Base-by-base conservation (phyloP, 805 yeast species). In the Pichia paraexigua region DNA sequence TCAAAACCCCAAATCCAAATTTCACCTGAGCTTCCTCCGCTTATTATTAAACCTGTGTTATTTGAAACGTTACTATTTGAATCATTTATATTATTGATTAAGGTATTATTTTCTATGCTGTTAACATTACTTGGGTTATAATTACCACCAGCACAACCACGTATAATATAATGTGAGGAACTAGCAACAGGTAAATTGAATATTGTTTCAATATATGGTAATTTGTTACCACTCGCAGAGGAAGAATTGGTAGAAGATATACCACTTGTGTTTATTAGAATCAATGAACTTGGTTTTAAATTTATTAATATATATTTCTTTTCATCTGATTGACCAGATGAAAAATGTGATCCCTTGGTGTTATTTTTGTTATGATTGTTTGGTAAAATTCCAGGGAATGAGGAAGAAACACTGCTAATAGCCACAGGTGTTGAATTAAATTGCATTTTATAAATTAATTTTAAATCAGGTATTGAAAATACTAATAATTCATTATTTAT, bases 1-100 rank as follows among this genome's bases (percentile, higher is more conserved):
- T 51, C 49, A 21, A 47, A 41, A 1, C 56, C 58, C 58, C 58
- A 55, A 24, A 55, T 27, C 58, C 58, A 55, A 32, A 55, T 48
- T 43, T 55, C 52, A 6, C 58, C 58, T 8, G 50, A 44, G 24
- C 44, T 45, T 12, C 53, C 53, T 13, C 58, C 58, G 27, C 56
- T 50, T 6, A 55, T 48, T 12, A 55, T 49, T 18, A 55, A 39
- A 20, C 56, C 52, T 2, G 58, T 40, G 25, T 25, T 40, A 22
- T 45, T 44, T 6, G 42, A 32, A 15, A 18, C 43, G 1, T 5
- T 18, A 5, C 40, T 21, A 28, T 35, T 45, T 15, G 20, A 2
- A n/a, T 11, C 20, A 35, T 35, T n/a, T 11, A 35, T 35, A 17
- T 17, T 3, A 35, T 35, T 35, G 41, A 18, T 6, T 37, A 10